These are phyloP conservation scores for Mentha longifolia DNA, from an alignment of 257 asterid genomes.

Conservation along the genomic window DNA sequence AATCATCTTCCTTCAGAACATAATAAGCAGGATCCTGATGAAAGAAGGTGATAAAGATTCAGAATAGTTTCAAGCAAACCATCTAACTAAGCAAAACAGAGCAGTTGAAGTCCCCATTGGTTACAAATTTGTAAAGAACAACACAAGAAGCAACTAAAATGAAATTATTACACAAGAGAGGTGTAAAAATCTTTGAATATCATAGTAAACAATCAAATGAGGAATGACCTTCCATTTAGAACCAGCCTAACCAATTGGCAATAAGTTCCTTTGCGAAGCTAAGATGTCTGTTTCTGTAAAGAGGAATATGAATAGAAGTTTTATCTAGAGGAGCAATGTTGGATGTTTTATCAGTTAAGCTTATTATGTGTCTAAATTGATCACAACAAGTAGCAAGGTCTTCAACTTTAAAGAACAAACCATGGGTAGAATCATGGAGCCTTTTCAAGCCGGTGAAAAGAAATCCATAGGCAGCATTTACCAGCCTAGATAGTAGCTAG, in stretches of 20 bases:
- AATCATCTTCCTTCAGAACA: constrained; percentile 73
- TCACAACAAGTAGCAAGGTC: neutral
- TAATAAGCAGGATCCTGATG: constrained; percentile 80
- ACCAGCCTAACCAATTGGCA: constrained; percentile 1
- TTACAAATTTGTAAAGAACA: constrained; percentile 11
- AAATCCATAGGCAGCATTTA: neutral
- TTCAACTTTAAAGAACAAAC: neutral
- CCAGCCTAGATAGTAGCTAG: neutral
- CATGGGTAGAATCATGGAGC: neutral
- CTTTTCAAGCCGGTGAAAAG: neutral
- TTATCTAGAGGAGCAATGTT: neutral
- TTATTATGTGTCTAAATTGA: neutral
- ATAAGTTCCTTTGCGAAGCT: neutral
- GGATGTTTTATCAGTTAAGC: neutral
- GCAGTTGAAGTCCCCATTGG: neutral
- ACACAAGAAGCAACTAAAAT: neutral
- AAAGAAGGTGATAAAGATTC: constrained; percentile 36
- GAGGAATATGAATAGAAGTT: neutral
- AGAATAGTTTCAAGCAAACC: constrained; percentile 23
- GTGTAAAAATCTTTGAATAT: neutral
- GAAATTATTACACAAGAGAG: neutral
- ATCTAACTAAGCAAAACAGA: constrained; percentile 22
- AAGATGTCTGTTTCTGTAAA: neutral
- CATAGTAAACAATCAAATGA: neutral
- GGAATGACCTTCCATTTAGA: neutral